Percentiles rank a stretch among this genome's conserved stretches.
These are phyloP conservation scores for Alternaria novae-zelandiae DNA, from an alignment of 2,329 filamentous ascomycete species.

Conservation along the genomic window DNA sequence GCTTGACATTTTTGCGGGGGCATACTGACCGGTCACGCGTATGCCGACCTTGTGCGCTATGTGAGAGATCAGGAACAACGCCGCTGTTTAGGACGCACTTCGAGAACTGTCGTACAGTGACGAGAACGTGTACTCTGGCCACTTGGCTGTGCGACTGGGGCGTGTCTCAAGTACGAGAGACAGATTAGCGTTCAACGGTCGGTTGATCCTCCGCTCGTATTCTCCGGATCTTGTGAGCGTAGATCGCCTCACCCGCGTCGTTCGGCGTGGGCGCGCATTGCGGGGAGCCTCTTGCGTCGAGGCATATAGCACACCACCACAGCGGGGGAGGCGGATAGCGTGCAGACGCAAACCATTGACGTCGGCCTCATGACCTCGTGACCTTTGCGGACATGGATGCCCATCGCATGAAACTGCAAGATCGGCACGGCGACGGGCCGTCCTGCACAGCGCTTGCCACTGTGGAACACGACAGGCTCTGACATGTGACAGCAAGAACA, in stretches of 20 bases:
- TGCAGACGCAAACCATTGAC: conserved; percentile 17
- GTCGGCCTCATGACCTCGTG: conserved; percentile 32
- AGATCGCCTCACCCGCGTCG: neutral
- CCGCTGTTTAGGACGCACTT: neutral
- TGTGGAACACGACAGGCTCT: conserved; percentile 30
- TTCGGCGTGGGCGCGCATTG: neutral
- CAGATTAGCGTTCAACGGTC: neutral
- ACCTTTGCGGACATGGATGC: conserved; percentile 30
- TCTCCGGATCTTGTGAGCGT: neutral
- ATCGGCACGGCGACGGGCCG: conserved; percentile 39
- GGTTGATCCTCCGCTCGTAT: neutral
- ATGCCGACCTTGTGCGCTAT: neutral
- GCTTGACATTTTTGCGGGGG: neutral
- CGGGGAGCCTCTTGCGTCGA: conserved; percentile 1
- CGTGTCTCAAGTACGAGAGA: neutral
- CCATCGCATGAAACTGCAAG: conserved; percentile 16
- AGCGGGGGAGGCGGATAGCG: conserved; percentile 7
- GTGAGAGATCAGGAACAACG: neutral
- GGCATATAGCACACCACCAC: conserved; percentile 9
- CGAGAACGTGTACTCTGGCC: conserved; percentile 2
- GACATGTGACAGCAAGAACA: conserved; percentile 37
- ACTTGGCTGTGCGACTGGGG: neutral
- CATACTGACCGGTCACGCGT: neutral
- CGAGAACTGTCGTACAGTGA: conserved; percentile 11
- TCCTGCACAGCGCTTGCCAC: conserved; percentile 32